These are phyloP conservation scores for Trichosporon sp. DNA, from an alignment of 1,284 basidiomycete genomes.

Conservation along the genomic window DNA sequence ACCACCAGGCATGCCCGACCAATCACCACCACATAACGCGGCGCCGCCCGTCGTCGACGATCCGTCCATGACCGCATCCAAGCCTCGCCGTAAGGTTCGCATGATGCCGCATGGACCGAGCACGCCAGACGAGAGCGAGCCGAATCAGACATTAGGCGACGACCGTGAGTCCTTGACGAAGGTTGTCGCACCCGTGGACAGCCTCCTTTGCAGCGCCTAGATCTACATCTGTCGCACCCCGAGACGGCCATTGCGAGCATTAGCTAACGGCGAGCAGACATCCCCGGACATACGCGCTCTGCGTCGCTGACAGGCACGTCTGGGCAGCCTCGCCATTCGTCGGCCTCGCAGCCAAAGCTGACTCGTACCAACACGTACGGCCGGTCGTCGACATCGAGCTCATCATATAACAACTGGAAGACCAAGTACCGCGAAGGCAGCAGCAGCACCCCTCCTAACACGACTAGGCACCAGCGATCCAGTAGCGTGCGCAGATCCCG, in stretches of 20 bases:
- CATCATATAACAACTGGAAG: slow-evolving; percentile 19
- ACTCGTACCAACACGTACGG: slow-evolving; percentile 2
- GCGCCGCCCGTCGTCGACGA: not conserved
- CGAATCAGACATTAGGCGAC: not conserved
- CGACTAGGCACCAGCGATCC: not conserved
- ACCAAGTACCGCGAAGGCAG: slow-evolving; percentile 9
- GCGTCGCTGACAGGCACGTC: not conserved
- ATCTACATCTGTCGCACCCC: not conserved
- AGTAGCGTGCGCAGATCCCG: slow-evolving; percentile 9
- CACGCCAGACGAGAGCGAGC: not conserved
- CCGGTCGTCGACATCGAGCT: not conserved
- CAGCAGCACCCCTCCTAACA: not conserved
- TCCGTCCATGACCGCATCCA: not conserved
- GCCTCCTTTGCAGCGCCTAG: not conserved
- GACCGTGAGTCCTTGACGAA: not conserved
- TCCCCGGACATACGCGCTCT: not conserved
- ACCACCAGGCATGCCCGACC: not conserved
- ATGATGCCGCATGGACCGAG: not conserved
- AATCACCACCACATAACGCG: not conserved
- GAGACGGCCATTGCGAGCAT: not conserved
- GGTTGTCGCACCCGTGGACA: not conserved
- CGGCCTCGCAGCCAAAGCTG: not conserved
- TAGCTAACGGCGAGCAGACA: not conserved
- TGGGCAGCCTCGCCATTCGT: not conserved
- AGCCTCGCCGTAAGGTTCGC: not conserved